phyloP scores from a whole-genome alignment of 768 basidiomycete genomes.

The Floccularia luteovirens region DNA sequence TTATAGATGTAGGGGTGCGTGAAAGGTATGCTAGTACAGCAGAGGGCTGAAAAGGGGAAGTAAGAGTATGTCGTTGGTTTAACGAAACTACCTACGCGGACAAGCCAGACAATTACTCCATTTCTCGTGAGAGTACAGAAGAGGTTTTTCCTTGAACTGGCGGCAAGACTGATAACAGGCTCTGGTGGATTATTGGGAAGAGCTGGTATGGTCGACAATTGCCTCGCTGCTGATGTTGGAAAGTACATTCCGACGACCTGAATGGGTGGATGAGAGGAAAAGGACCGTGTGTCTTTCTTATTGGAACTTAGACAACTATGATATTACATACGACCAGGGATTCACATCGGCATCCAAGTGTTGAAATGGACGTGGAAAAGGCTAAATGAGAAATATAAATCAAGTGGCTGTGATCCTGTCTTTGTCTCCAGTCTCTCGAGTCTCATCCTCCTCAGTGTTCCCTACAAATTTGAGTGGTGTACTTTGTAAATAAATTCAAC shows the following conservation, averaged over 20 bases:
- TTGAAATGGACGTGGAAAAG: no score
- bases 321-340: no score
- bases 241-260: constrained; percentile 61
- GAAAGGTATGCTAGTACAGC: constrained; percentile 65
- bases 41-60: constrained; percentile 44
- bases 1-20: constrained; percentile 68
- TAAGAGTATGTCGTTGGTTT: not conserved
- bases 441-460: no score
- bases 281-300: no score
- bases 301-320: no score
- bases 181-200: constrained; percentile 57
- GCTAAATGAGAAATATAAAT: no score
- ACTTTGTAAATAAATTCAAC: no score
- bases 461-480: no score
- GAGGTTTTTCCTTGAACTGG: constrained; percentile 61
- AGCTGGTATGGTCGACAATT: constrained; percentile 63
- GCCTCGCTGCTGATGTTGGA: constrained; percentile 72
- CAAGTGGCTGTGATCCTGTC: no score
- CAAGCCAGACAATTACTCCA: constrained; percentile 75
- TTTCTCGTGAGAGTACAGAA: constrained; percentile 71
- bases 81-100: constrained; percentile 38
- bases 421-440: no score
- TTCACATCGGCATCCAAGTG: no score
- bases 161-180: constrained; percentile 44
- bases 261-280: not conserved